A percentile compares a stretch with the other conserved stretches of the same genome.
These are phyloP conservation scores for Pochonia chlamydosporia DNA, from an alignment of 2,329 filamentous ascomycete species.

Conservation along the genomic window DNA sequence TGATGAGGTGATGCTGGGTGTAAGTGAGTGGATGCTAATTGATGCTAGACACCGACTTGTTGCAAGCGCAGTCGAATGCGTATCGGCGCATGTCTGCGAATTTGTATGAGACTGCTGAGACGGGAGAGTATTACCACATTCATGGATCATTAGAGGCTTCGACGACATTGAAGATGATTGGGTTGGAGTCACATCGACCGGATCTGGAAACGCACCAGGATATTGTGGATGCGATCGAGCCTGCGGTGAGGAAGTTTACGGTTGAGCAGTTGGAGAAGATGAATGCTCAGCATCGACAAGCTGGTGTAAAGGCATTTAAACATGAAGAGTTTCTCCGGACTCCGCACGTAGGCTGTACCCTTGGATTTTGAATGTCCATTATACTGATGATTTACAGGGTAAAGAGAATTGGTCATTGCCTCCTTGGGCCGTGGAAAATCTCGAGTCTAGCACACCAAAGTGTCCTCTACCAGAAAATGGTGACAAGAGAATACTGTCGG, in stretches of 20 bases:
- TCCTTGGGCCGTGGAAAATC: conserved; percentile 43
- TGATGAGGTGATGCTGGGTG: neutral
- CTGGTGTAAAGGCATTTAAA: conserved; percentile 54
- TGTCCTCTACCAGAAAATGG: conserved; percentile 26
- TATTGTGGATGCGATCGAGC: conserved; percentile 54
- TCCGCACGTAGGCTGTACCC: conserved; percentile 26
- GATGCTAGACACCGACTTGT: conserved; percentile 60
- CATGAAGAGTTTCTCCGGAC: conserved; percentile 54
- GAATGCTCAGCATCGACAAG: conserved; percentile 51
- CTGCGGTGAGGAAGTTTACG: conserved; percentile 49
- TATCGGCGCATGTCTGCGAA: conserved; percentile 71
- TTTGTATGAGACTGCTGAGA: conserved; percentile 61
- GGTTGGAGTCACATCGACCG: conserved; percentile 54
- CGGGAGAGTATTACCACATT: conserved; percentile 67
- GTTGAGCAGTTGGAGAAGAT: conserved; percentile 50
- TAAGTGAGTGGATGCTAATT: neutral
- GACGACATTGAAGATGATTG: conserved; percentile 64
- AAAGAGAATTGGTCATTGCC: conserved; percentile 32
- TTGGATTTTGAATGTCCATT: too few relatives aligned
- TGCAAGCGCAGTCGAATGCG: conserved; percentile 63
- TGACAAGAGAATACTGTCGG: conserved; percentile 37
- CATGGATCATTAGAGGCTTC: conserved; percentile 69
- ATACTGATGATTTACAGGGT: conserved; percentile 33
- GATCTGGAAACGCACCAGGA: conserved; percentile 55
- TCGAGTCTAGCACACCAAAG: conserved; percentile 45